Percentiles rank a stretch among this genome's conserved stretches.
These are phyloP conservation scores for Aspergillus japonicus DNA, from an alignment of 2,329 filamentous ascomycete genomes.

Conservation along the genomic window DNA sequence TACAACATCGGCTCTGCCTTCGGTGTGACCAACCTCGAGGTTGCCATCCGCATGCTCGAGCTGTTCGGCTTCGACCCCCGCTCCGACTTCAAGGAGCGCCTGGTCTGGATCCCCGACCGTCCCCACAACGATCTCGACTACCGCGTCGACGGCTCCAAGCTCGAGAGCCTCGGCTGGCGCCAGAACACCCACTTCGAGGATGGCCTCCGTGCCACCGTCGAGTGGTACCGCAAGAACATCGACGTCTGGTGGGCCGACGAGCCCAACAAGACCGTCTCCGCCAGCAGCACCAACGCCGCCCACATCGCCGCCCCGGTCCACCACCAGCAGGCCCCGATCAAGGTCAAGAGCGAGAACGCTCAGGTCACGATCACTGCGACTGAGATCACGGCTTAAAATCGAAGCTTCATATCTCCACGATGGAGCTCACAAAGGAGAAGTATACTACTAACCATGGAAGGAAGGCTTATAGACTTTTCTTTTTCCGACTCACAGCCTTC, in stretches of 20 bases:
- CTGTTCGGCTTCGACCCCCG: slow-evolving; percentile 58
- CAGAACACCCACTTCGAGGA: slow-evolving; percentile 65
- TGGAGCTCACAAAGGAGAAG: no score
- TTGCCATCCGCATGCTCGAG: slow-evolving; percentile 65
- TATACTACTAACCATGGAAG: no score
- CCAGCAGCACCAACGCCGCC: no score
- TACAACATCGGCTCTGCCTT: slow-evolving; percentile 81
- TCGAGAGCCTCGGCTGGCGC: slow-evolving; percentile 66
- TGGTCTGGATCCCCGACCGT: slow-evolving; percentile 73
- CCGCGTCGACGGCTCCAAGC: slow-evolving; percentile 68
- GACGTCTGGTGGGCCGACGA: slow-evolving; percentile 1
- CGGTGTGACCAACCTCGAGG: slow-evolving; percentile 71
- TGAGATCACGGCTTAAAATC: no score
- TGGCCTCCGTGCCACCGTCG: slow-evolving; percentile 63
- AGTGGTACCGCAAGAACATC: slow-evolving; percentile 60
- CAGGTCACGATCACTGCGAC: no score
- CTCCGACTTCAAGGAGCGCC: slow-evolving; percentile 58
- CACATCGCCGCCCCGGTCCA: no score
- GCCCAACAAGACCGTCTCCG: neutral
- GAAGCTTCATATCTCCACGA: no score
- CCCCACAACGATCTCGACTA: slow-evolving; percentile 77
- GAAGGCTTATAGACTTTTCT: no score
- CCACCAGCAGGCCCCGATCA: no score
- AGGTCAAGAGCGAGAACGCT: no score
- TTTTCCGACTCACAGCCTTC: no score